Base-by-base conservation (phyloP, 2,329 filamentous ascomycete genomes). In the Ceratocystis papillata region DNA sequence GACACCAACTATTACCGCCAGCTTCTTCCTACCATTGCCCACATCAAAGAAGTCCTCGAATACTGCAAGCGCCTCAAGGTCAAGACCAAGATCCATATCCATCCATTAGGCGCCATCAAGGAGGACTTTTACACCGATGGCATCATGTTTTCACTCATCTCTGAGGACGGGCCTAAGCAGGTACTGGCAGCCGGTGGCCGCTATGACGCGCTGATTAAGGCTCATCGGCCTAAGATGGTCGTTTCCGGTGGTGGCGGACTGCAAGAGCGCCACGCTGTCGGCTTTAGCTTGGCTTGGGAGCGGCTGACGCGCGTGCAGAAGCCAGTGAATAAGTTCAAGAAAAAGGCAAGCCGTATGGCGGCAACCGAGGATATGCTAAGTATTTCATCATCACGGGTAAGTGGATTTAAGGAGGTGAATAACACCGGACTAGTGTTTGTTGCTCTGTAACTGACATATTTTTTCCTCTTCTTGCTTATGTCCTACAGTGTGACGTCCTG, bases 171-270 rank as follows among this genome's bases (percentile, higher is more conserved):
- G 73, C 83, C 87, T 68, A 86, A 83, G 70, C 88, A 94, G 70
- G 89, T 97, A 0, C 90, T 97, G 72, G 94, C 93, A 5, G 94
- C 92, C 41, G 94, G 95, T 63, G 94, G 94, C 1, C 85, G 94
- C 62, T 99, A 99, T 73, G 95, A 99, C 73, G 85, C 85, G 61
- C 78, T 99, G 22, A 93, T 99, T 69, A 86, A 86, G 73, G 89
- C 95, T 68, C 89, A 95, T 72, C 83, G 87, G 7, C 88, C 89
- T 4, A 87, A 85, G 69, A 82, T 85, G 53, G 80, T 84, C 50
- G 37, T 41, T 41, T 41, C 37, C 37, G 37, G 37, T 41, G 37
- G 37, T 41, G 81, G 80, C 28, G 82, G 82, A 66, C 79, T 82
- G 55, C 80, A 83, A 65, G 85, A 87, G 71, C 84, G 85, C 22